Conservation (phyloP, 305 asterid genomes). For the Striga hermonthica region DNA sequence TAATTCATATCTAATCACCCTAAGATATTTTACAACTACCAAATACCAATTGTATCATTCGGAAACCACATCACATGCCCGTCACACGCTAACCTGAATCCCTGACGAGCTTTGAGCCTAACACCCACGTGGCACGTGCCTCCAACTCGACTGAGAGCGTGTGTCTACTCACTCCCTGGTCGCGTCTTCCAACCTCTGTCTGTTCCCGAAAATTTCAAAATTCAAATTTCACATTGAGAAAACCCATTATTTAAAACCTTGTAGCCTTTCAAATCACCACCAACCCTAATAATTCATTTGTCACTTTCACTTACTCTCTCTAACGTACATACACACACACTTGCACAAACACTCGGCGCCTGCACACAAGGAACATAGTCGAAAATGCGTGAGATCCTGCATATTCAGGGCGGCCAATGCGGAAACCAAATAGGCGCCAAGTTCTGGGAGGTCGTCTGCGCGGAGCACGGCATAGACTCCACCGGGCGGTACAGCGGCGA, state of each 20-base stretch:
- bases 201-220: conserved; percentile 21
- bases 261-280: background rate
- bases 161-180: no score
- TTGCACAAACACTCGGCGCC: background rate
- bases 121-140: conserved; percentile 3
- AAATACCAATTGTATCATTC: no score
- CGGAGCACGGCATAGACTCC: conserved; percentile 70
- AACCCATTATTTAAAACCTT: conserved; percentile 27
- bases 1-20: no score
- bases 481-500: conserved; percentile 63
- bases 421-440: conserved; percentile 72
- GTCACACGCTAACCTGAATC: no score
- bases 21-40: no score
- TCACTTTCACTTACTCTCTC: conserved; percentile 17
- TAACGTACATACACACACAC: background rate
- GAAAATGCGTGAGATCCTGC: conserved; percentile 66
- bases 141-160: background rate
- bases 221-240: conserved; percentile 29
- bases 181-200: no score
- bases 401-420: conserved; percentile 72
- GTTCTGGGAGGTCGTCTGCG: conserved; percentile 46
- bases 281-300: conserved; percentile 17
- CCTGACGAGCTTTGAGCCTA: background rate
- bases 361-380: background rate
- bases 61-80: no score